Evolutionary conservation across 2,329 filamentous ascomycete species (phyloP).

Genomic region (Stemphylium vesicarium): DNA sequence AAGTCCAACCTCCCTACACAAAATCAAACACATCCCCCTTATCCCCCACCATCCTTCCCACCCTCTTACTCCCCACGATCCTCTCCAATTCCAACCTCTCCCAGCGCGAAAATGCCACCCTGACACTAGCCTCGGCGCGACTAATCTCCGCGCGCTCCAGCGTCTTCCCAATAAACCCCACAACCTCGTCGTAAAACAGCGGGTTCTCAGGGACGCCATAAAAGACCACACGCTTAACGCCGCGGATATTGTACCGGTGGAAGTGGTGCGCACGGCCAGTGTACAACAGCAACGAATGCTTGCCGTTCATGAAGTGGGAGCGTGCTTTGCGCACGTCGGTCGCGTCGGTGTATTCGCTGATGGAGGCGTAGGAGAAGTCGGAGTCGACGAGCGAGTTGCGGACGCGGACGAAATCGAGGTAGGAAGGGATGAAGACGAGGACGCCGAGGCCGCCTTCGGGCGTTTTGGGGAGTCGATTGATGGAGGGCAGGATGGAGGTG

Average conservation of each 20-base stretch:
- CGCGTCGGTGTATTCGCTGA: constrained; percentile 85
- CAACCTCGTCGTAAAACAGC: constrained; percentile 77
- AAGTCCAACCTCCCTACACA: constrained; percentile 57
- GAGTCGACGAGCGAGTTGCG: constrained; percentile 89
- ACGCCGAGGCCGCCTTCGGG: constrained; percentile 65
- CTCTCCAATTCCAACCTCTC: constrained; percentile 89
- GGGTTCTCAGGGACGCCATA: constrained; percentile 92
- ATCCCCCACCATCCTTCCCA: constrained; percentile 83
- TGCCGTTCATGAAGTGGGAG: constrained; percentile 83
- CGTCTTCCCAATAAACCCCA: constrained; percentile 66
- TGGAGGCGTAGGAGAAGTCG: constrained; percentile 74
- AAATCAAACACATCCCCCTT: constrained; percentile 94
- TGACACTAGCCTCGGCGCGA: constrained; percentile 56
- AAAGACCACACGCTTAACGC: constrained; percentile 83
- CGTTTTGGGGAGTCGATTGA: constrained; percentile 72
- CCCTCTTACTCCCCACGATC: constrained; percentile 79
- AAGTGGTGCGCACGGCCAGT: constrained; percentile 98
- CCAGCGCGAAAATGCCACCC: constrained; percentile 80
- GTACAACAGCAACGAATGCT: constrained; percentile 85
- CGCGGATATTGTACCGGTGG: constrained; percentile 80
- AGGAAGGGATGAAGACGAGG: constrained; percentile 88
- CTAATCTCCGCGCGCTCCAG: constrained; percentile 65
- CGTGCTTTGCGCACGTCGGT: constrained; percentile 82
- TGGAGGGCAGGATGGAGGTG: constrained; percentile 75
- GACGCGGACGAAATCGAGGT: constrained; percentile 92